Evolutionary conservation across 345 rosid genomes (phyloP), one percentile per base, ranked within the genome.

Genomic region (Eucalyptus regnans): DNA sequence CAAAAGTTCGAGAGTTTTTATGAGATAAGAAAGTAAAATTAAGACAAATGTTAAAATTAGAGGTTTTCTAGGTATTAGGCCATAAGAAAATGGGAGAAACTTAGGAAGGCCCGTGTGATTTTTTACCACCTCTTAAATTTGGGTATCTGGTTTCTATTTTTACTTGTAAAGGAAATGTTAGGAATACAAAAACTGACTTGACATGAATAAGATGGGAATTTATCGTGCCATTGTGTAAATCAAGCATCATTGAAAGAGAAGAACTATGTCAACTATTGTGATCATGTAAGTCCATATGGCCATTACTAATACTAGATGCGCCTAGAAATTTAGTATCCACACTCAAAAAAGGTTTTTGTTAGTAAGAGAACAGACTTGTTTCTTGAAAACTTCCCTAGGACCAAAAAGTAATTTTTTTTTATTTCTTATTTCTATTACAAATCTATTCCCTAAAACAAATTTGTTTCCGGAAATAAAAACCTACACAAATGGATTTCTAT

Each of bases 401-500:
- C 8, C 6, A 50, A 50, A 50, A 50, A 2, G 16, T 17, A 7
- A 18, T 52, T 17, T 18, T 3, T 17, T 18, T 51, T 52, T 3
- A 0, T 17, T 52, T 18, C 0, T 52, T 4, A 52, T 52, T 52
- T 52, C 0, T 52, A 0, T 52, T 8, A 2, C 2, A 52, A 52
- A 20, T 20, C 0, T 52, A 52, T 52, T 52, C 12, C 12, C 4
- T 11, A 46, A 46, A 46, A 46, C 3, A 46, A 46, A 46, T 46
- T 46, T 46, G 12, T 46, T 46, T 46, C 4, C 49, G 0, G 2
- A 46, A 46, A 46, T 46, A 9, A 3, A 46, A 46, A 46, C 12
- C 4, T 46, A 9, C 49, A 46, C 49, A 46, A 46, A 46, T 46
- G 1, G 11, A 46, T 46, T 46, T 46, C 0, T 46, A 11, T 46